Conservation (phyloP, 2,329 filamentous ascomycete genomes). For the Colletotrichum sp. region DNA sequence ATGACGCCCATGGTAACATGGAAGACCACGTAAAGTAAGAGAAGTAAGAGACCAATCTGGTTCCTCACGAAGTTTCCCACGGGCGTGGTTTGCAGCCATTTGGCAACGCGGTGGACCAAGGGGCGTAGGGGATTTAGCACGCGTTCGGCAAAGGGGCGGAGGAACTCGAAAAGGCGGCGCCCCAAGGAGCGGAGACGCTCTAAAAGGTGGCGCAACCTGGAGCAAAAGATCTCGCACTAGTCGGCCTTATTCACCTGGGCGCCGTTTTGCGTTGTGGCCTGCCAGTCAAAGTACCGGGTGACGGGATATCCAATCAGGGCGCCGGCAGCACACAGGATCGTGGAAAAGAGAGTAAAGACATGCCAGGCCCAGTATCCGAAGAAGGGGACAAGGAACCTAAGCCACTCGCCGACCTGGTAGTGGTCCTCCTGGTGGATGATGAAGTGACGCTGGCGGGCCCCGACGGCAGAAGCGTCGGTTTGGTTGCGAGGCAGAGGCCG, state of each 20-base stretch:
- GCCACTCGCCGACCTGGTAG: conserved; percentile 78
- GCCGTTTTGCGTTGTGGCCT: background rate
- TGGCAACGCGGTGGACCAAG: background rate
- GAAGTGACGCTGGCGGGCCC: conserved; percentile 71
- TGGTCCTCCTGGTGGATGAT: conserved; percentile 81
- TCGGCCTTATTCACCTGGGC: conserved; percentile 6
- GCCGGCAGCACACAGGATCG: conserved; percentile 67
- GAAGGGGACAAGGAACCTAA: conserved; percentile 73
- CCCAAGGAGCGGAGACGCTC: background rate
- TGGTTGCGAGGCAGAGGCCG: conserved; percentile 22
- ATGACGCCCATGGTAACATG: background rate
- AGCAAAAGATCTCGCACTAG: background rate
- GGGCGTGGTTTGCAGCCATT: background rate
- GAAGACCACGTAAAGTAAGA: background rate
- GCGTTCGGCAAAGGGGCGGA: background rate
- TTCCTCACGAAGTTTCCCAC: background rate
- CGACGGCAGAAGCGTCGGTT: conserved; percentile 16
- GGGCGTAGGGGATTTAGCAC: background rate
- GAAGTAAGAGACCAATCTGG: background rate
- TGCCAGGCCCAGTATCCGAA: conserved; percentile 60
- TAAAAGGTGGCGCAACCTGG: background rate
- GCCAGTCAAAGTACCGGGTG: conserved; percentile 3
- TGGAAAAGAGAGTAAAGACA: conserved; percentile 67
- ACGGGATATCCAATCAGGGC: conserved; percentile 14
- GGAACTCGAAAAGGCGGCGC: background rate